phyloP scores from a whole-genome alignment of 345 rosid species.

The Schrenkiella parvula region DNA sequence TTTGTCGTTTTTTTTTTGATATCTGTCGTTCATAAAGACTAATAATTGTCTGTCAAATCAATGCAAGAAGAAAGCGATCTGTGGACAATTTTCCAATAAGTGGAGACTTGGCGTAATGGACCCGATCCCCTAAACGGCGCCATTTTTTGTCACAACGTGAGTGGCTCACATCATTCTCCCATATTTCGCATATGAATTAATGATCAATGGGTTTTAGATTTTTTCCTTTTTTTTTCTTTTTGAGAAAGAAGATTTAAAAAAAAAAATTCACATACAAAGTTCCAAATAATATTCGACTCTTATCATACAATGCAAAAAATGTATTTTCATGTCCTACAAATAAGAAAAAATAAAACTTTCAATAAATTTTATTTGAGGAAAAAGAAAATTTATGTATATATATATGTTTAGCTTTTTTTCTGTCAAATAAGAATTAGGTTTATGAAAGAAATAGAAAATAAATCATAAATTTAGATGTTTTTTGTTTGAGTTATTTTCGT shows the following conservation, averaged over 20 bases:
- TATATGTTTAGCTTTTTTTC: neutral
- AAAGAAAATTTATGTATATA: no score
- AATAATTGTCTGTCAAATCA: conserved; percentile 11
- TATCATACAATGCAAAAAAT: neutral
- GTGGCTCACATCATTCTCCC: neutral
- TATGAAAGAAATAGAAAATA: neutral
- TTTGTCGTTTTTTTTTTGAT: neutral
- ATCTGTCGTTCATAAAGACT: neutral
- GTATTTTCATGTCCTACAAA: no score
- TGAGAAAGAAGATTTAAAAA: no score
- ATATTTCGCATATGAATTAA: neutral
- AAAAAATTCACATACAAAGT: neutral
- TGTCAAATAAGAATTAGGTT: neutral
- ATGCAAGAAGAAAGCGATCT: neutral
- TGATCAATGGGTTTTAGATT: neutral
- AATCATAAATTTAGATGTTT: no score
- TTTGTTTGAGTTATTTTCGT: no score
- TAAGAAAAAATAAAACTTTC: no score
- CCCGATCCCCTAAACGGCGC: conserved; percentile 14
- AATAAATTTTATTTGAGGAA: no score
- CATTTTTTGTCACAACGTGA: conserved; percentile 6
- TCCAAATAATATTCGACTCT: neutral
- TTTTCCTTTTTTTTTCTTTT: no score
- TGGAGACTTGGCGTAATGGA: conserved; percentile 5
- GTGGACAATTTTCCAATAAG: neutral